Percentiles rank a stretch among this genome's conserved stretches.
Evolutionary conservation across 1,284 basidiomycete genomes (phyloP).

Genomic region (Thelephora terrestris): DNA sequence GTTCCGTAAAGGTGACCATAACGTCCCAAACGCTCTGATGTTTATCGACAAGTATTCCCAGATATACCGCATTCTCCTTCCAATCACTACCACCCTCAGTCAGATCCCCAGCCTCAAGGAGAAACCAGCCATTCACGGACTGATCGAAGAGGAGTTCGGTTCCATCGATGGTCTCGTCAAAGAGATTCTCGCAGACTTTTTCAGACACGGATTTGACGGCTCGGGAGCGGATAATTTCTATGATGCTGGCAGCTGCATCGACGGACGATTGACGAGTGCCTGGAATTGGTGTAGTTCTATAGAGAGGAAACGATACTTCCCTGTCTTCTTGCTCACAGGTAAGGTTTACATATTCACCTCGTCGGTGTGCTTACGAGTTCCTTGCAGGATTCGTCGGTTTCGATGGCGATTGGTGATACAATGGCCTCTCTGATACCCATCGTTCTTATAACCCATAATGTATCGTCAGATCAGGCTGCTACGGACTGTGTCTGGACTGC

Average conservation of each 20-base stretch:
- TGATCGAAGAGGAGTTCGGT: conserved; percentile 73
- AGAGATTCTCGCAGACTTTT: conserved; percentile 73
- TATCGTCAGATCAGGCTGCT: neutral
- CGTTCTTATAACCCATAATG: neutral
- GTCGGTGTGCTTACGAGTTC: neutral
- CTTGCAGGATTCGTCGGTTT: conserved; percentile 66
- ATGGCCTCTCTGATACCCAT: neutral
- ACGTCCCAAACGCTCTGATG: conserved; percentile 70
- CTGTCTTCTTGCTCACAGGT: conserved; percentile 67
- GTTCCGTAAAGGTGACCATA: conserved; percentile 43
- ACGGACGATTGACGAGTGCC: conserved; percentile 64
- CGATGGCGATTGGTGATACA: conserved; percentile 66
- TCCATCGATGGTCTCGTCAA: conserved; percentile 52
- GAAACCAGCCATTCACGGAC: conserved; percentile 60
- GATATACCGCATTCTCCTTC: conserved; percentile 76
- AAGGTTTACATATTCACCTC: conserved; percentile 16
- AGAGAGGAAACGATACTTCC: conserved; percentile 78
- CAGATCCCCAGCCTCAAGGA: conserved; percentile 55
- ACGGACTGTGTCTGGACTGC: neutral
- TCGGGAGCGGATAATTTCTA: conserved; percentile 76
- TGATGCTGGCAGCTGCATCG: conserved; percentile 59
- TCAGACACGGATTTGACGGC: conserved; percentile 75
- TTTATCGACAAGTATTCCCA: conserved; percentile 71
- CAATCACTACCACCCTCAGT: conserved; percentile 67
- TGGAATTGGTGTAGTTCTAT: conserved; percentile 80